A percentile compares a stretch with the other conserved stretches of the same genome.
phyloP scores from a whole-genome alignment of 176 grass and related monocot genomes.

The Guadua angustifolia region DNA sequence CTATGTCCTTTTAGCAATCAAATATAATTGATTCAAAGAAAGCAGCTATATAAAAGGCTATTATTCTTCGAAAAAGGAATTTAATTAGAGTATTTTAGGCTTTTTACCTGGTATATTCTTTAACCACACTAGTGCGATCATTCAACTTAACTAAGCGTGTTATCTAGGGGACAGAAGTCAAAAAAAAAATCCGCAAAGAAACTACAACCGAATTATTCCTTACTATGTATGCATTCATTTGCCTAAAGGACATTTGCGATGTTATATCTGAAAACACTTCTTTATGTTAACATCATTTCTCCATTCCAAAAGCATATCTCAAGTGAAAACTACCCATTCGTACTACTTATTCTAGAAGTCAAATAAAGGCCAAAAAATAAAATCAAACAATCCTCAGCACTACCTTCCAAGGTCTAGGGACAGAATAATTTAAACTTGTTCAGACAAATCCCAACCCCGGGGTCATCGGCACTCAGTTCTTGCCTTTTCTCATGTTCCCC shows the following conservation, averaged over 20 bases:
- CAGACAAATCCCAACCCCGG: background rate
- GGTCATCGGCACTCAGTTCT: background rate
- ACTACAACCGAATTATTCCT: background rate
- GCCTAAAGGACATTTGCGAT: background rate
- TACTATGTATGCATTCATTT: background rate
- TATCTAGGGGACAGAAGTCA: background rate
- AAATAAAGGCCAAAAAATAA: background rate
- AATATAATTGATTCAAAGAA: slow-evolving; percentile 25
- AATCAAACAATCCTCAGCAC: background rate
- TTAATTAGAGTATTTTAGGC: slow-evolving; percentile 5
- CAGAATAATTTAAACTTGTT: background rate
- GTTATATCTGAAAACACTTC: background rate
- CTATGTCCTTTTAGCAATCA: slow-evolving; percentile 1
- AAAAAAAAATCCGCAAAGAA: background rate
- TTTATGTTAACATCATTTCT: too few species aligned
- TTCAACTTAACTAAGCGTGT: background rate
- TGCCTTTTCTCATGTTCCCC: background rate
- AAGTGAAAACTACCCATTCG: too few species aligned
- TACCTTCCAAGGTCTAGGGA: background rate
- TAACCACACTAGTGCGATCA: background rate
- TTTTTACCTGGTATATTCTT: background rate
- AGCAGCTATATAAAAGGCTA: slow-evolving; percentile 28
- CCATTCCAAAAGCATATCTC: too few species aligned
- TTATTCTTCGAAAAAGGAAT: background rate
- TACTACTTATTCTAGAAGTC: too few species aligned